Percentiles rank a stretch among this genome's conserved stretches.
Evolutionary conservation across 2,329 filamentous ascomycete genomes (phyloP).

Genomic region (Orbilia brochopaga): DNA sequence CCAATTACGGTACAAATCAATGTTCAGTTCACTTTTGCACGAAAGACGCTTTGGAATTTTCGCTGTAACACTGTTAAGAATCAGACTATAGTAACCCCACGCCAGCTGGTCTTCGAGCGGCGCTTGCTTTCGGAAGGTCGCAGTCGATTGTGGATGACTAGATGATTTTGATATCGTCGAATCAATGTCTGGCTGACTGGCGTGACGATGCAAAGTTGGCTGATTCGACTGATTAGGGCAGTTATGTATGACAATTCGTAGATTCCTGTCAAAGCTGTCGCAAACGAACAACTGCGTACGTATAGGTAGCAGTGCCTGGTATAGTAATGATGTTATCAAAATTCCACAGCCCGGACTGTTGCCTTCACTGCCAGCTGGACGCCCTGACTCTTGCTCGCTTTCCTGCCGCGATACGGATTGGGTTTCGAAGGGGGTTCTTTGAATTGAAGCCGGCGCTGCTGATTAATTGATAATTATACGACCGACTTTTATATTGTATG

Average conservation of each 20-base stretch:
- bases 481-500: not conserved
- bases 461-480: no score
- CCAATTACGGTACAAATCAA: slow-evolving; percentile 52
- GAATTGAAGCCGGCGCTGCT: no score
- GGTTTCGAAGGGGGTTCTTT: no score
- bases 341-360: not conserved
- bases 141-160: no score
- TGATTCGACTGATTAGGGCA: slow-evolving; percentile 33
- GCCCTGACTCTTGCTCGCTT: not conserved
- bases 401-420: not conserved
- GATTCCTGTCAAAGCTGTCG: slow-evolving; percentile 5
- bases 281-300: no score
- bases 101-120: not conserved
- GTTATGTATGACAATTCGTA: slow-evolving; percentile 4
- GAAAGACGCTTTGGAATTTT: no score
- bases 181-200: not conserved
- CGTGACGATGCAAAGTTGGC: slow-evolving; percentile 37
- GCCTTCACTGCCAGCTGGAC: no score
- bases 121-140: slow-evolving; percentile 4
- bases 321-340: not conserved
- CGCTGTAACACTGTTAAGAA: slow-evolving; percentile 22
- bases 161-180: no score
- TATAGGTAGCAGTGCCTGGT: not conserved
- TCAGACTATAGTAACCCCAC: slow-evolving; percentile 46
- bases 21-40: slow-evolving; percentile 51